Base-by-base conservation (phyloP, 2,329 filamentous ascomycete species). In the Orbilia quercus region DNA sequence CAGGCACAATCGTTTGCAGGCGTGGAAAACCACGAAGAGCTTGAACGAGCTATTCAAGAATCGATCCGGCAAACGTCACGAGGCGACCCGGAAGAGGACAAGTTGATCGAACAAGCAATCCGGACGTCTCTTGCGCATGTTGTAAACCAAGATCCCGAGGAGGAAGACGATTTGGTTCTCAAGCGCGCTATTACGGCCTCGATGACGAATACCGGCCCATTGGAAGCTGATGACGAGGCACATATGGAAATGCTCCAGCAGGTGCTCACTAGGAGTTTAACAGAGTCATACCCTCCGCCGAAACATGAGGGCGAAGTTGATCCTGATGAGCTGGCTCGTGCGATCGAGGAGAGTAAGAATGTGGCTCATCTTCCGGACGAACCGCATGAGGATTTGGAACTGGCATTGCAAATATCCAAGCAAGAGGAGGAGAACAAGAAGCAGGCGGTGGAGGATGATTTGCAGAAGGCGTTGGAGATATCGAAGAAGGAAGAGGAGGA, bases 1-100 rank as follows among this genome's bases (percentile, higher is more conserved):
- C 69, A 34, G 31, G 23, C 34, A 16, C 55, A 28, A 34, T 60
- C 60, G 25, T 23, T 73, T 1, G 42, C 48, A 58, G 58, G 71
- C 2, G 47, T 75, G 7, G 62, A 71, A 25, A 71, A 75, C 22
- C 62, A 74, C 18, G 83, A 84, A 1, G 89, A 90, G 65, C 85
- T 92, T 44, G 90, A 94, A 78, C 83, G 85, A 44, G 91, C 91
- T 0, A 94, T 95, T 67, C 85, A 84, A 59, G 83, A 83, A 9
- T 90, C 89, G 0, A 89, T 95, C 0, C 82, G 83, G 6, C 85
- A 90, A 78, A 92, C 90, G 0, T 92, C 90, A 0, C 84, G 82
- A 0, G 91, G 91, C 9, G 84, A 94, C 75, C 78, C 84, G 0
- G 84, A 87, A 18, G 90, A 95, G 79, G 91, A 95, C 77, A 84